These are phyloP conservation scores for Capsicum baccatum DNA, from an alignment of 257 asterid genomes.

Conservation along the genomic window DNA sequence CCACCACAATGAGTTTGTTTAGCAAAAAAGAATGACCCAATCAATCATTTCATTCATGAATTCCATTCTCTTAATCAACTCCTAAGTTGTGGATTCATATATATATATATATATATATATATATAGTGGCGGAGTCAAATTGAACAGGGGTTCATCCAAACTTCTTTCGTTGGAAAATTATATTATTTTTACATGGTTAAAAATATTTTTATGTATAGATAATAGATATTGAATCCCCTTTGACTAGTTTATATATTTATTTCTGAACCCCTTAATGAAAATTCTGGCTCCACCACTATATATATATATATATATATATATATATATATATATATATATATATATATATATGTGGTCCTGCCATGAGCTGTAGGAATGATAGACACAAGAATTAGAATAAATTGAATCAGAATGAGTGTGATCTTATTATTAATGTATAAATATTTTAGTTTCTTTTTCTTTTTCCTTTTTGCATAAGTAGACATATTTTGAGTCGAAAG, in stretches of 20 bases:
- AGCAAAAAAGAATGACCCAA: slow-evolving; percentile 10
- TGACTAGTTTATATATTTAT: too few species aligned
- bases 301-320: neutral
- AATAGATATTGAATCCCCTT: too few species aligned
- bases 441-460: neutral
- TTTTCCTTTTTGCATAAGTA: neutral
- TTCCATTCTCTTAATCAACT: neutral
- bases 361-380: neutral
- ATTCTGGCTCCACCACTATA: too few species aligned
- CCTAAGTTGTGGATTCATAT: neutral
- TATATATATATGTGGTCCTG: neutral
- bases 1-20: slow-evolving; percentile 2
- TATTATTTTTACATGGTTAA: too few species aligned
- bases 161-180: too few species aligned
- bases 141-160: too few species aligned
- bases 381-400: neutral
- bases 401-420: neutral
- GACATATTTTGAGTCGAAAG: neutral
- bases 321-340: too few species aligned
- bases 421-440: neutral
- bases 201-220: too few species aligned
- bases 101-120: slow-evolving; percentile 3
- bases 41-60: slow-evolving; percentile 26
- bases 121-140: too few species aligned
- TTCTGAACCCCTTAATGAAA: too few species aligned